Evolutionary conservation across 257 asterid species (phyloP).

Genomic region (Salvia hispanica): DNA sequence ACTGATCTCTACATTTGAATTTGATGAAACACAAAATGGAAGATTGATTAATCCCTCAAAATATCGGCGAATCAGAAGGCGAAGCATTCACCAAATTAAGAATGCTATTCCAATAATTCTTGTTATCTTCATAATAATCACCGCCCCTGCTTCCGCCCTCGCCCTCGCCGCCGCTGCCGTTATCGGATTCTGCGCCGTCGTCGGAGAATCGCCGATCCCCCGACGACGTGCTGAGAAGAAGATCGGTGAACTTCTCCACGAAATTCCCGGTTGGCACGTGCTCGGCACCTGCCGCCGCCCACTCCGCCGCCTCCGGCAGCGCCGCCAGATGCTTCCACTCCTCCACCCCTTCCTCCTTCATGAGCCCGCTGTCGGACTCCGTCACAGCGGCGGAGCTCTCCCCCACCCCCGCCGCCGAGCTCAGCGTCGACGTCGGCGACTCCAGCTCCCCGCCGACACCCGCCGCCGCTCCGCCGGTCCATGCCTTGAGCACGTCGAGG

Average conservation of each 20-base stretch:
- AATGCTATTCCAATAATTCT: conserved; percentile 86
- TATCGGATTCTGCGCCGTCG: conserved; percentile 62
- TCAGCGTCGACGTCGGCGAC: conserved; percentile 76
- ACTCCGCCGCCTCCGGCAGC: conserved; percentile 39
- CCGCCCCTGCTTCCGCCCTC: conserved; percentile 32
- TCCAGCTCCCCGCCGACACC: conserved; percentile 49
- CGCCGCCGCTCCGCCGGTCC: conserved; percentile 41
- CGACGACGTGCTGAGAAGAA: conserved; percentile 54
- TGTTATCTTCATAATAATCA: conserved; percentile 63
- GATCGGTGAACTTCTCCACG: conserved; percentile 77
- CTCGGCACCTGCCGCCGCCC: conserved; percentile 34
- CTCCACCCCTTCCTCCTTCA: conserved; percentile 55
- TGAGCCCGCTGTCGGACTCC: conserved; percentile 47
- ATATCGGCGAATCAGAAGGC: conserved; percentile 58
- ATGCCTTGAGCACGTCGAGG: conserved; percentile 57
- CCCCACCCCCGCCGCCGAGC: conserved; percentile 47
- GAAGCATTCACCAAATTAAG: conserved; percentile 74
- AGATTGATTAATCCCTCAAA: conserved; percentile 25
- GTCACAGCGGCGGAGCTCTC: conserved; percentile 45
- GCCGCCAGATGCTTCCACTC: conserved; percentile 57
- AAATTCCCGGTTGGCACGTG: conserved; percentile 49
- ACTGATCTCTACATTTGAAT: conserved; percentile 18
- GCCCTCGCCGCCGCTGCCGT: conserved; percentile 33
- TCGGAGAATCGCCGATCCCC: conserved; percentile 47
- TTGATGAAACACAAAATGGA: background rate